Percentiles rank a stretch among this genome's conserved stretches.
phyloP scores from a whole-genome alignment of 768 basidiomycete species.

The Ramaria rubella region DNA sequence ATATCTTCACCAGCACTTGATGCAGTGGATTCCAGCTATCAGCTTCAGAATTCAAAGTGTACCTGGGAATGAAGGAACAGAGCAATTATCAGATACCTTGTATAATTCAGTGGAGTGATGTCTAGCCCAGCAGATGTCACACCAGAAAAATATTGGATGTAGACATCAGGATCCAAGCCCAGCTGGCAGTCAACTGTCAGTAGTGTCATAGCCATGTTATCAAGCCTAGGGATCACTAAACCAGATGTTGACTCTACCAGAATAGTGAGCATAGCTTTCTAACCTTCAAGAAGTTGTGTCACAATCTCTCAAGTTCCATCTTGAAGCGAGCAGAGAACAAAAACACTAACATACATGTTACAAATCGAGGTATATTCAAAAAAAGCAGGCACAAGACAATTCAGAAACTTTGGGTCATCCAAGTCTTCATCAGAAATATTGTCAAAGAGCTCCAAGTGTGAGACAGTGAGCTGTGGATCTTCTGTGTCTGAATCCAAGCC shows the following conservation, averaged over 20 bases:
- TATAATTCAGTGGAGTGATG: slow-evolving; percentile 15
- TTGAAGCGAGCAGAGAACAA: slow-evolving; percentile 17
- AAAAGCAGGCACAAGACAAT: slow-evolving; percentile 14
- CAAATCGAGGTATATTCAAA: slow-evolving; percentile 20
- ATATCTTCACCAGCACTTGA: slow-evolving; percentile 18
- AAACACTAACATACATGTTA: slow-evolving; percentile 18
- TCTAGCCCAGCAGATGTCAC: slow-evolving; percentile 18
- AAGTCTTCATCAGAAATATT: no score
- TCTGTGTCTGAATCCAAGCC: not conserved
- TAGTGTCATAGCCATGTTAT: slow-evolving; percentile 18
- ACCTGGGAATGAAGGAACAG: slow-evolving; percentile 13
- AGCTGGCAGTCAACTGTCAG: slow-evolving; percentile 18
- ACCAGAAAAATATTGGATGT: slow-evolving; percentile 19
- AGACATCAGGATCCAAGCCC: slow-evolving; percentile 14
- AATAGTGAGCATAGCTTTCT: not conserved
- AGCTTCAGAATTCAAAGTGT: slow-evolving; percentile 1
- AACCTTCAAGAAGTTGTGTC: slow-evolving; percentile 10
- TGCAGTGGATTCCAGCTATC: slow-evolving; percentile 11
- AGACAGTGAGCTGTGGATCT: not conserved
- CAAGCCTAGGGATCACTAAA: slow-evolving; percentile 7
- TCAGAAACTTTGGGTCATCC: not conserved
- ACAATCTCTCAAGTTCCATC: slow-evolving; percentile 13
- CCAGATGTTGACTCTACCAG: not conserved
- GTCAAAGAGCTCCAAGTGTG: not conserved
- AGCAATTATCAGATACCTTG: slow-evolving; percentile 7